Conservation (phyloP, 352 stramenopile species). For the Aphanomyces euteiches region DNA sequence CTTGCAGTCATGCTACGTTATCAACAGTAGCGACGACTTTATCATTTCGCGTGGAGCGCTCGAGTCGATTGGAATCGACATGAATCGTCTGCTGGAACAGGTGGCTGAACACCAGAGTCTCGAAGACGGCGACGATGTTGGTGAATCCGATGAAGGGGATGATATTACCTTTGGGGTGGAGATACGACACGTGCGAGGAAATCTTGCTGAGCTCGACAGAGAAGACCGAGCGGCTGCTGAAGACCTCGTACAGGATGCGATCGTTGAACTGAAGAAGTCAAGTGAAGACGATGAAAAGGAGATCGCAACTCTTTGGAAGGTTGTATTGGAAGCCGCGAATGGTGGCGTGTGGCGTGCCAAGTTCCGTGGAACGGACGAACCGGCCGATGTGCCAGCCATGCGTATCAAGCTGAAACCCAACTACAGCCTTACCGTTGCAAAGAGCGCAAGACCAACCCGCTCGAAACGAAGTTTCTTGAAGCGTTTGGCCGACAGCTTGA, state of each 20-base stretch:
- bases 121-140: neutral
- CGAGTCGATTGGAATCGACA: neutral
- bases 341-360: constrained; percentile 7
- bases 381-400: neutral
- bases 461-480: neutral
- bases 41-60: neutral
- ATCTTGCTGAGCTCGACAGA: too few relatives aligned
- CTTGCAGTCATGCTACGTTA: neutral
- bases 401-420: neutral
- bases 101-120: neutral
- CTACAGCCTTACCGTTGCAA: constrained; percentile 8
- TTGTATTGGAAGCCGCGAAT: neutral
- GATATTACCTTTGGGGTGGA: neutral
- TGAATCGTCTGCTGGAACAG: neutral
- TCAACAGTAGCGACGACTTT: neutral
- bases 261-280: neutral
- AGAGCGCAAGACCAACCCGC: neutral
- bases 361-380: neutral
- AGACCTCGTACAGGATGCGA: neutral
- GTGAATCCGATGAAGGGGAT: neutral
- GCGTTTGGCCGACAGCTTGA: neutral
- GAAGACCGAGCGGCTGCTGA: neutral
- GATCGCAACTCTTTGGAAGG: neutral
- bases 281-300: neutral
- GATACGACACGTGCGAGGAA: neutral